Percentiles rank a stretch among this genome's conserved stretches.
phyloP scores from a whole-genome alignment of 768 basidiomycete genomes.

The Collybiopsis luxurians region DNA sequence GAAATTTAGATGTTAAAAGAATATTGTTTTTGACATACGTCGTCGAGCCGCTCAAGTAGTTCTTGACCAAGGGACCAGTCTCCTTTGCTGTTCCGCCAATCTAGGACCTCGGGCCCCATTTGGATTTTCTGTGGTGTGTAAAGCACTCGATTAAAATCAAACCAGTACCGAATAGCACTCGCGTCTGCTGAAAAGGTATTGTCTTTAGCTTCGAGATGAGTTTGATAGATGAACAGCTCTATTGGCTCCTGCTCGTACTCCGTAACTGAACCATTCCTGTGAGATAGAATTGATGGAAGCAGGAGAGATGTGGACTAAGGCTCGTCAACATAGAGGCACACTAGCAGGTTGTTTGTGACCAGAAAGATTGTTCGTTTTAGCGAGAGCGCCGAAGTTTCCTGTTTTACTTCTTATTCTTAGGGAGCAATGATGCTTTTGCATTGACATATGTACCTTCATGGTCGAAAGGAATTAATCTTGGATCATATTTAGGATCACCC shows the following conservation, averaged over 20 bases:
- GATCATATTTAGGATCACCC: conserved; percentile 51
- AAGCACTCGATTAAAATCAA: conserved; percentile 63
- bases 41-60: conserved; percentile 49
- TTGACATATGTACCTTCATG: conserved; percentile 52
- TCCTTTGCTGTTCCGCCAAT: conserved; percentile 50
- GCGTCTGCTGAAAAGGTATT: conserved; percentile 10
- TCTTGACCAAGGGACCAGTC: conserved; percentile 58
- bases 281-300: conserved; percentile 1
- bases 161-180: conserved; percentile 57
- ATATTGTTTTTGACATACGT: conserved; percentile 35
- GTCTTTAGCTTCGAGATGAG: conserved; percentile 21
- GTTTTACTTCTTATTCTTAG: neutral
- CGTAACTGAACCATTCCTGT: conserved; percentile 47
- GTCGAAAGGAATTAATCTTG: conserved; percentile 67
- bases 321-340: conserved; percentile 10
- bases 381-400: conserved; percentile 69
- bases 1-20: neutral
- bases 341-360: conserved; percentile 20
- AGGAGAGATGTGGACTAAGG: too few species aligned
- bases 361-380: conserved; percentile 38
- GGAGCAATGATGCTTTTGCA: neutral
- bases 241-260: conserved; percentile 55
- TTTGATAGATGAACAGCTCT: conserved; percentile 54
- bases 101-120: conserved; percentile 53
- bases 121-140: conserved; percentile 67